Base-by-base conservation (phyloP, 352 stramenopile species). In the Phytophthora uliginosa region DNA sequence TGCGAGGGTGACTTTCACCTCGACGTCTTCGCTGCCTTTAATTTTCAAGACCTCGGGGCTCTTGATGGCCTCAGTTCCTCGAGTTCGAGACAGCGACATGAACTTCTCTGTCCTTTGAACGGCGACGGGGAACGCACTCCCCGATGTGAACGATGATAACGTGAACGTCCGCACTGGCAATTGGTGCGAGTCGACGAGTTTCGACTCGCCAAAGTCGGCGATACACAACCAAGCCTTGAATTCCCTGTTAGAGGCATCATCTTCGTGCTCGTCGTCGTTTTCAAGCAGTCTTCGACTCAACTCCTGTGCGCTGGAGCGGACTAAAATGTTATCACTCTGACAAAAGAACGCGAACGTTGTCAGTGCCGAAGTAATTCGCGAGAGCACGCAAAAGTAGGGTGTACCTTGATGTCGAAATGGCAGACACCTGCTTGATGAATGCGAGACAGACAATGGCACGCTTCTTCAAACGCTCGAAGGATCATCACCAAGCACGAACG, bases 41-140 rank as follows among this genome's bases (percentile, higher is more conserved):
- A 91, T 79, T 15, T 66, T 58, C 8, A 94, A 65, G 68, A 94
- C 91, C 59, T 95, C 88, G 7, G 88, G 88, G 40, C 85, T 93
- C 67, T 93, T 91, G 59, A 94, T 91, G 3, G 88, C 85, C 67
- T 95, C 88, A 0, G 88, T 95, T 9, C 88, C 88, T 63, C 88
- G 78, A 4, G 87, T 92, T 20, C 85, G 75, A 45, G 74, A 76
- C 17, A 76, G 63, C 8, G 67, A 73, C 33, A 79, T 40, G 36
- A 56, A 66, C 28, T 33, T 61, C 9, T 73, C 61, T 1, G 33
- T 52, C 9, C 68, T 71, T 42, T 53, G 62, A 56, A 28, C 15
- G 0, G 62, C 7, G 7, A 59, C 42, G 33, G 55, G 56, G 10
- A 56, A 68, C 10, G 51, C 34, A 38, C 9, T 59, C 12, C 57